Conservation (phyloP, 2,329 filamentous ascomycete genomes). For the Ophiostoma sp. region DNA sequence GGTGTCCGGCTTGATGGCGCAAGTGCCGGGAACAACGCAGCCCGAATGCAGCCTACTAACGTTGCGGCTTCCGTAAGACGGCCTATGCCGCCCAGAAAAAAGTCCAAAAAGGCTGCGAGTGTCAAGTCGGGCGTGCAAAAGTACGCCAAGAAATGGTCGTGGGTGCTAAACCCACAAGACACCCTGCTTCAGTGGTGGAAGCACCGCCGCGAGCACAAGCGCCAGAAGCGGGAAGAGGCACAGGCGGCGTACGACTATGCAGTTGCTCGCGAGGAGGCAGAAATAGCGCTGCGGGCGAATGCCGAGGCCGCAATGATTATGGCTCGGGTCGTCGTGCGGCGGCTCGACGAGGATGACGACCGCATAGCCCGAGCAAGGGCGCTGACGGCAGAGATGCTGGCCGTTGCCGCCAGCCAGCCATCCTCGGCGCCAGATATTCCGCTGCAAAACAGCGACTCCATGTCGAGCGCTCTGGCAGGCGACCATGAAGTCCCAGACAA, state of each 20-base stretch:
- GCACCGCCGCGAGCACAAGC: constrained; percentile 7
- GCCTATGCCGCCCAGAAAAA: neutral
- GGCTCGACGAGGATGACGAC: constrained; percentile 13
- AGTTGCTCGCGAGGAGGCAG: neutral
- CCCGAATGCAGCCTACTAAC: neutral
- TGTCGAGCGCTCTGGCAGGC: neutral
- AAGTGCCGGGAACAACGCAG: neutral
- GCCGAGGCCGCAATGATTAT: neutral
- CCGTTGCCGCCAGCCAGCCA: neutral
- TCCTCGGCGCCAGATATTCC: too few species aligned
- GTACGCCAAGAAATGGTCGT: constrained; percentile 14
- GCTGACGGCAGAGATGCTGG: neutral
- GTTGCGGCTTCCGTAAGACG: neutral
- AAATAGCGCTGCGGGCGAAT: constrained; percentile 7
- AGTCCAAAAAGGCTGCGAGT: neutral
- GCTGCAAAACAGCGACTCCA: neutral
- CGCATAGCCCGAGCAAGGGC: neutral
- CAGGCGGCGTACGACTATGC: constrained; percentile 13
- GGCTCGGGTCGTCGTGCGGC: constrained; percentile 10
- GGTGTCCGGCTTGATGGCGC: constrained; percentile 14
- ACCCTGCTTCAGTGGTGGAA: constrained; percentile 18
- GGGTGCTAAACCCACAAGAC: constrained; percentile 18
- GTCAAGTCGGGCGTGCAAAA: constrained; percentile 13
- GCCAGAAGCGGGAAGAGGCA: constrained; percentile 7
- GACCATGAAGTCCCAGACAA: neutral